These are phyloP conservation scores for Penicillium sp. DNA, from an alignment of 2,329 filamentous ascomycete genomes.

Conservation along the genomic window DNA sequence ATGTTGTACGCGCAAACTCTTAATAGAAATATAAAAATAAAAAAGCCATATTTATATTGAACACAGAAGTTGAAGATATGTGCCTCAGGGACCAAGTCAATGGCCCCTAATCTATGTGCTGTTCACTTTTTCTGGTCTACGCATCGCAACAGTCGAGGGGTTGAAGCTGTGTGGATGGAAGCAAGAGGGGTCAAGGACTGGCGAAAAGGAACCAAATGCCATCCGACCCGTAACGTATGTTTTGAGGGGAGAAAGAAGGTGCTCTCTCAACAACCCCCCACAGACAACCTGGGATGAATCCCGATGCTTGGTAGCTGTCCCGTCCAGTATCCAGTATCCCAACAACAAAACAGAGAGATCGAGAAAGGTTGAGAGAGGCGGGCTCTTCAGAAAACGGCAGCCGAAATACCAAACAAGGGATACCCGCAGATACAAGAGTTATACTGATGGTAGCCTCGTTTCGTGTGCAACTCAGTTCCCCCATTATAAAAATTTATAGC, in stretches of 20 bases:
- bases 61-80: slow-evolving; percentile 20
- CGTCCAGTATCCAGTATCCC: slow-evolving; percentile 6
- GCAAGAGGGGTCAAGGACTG: slow-evolving; percentile 25
- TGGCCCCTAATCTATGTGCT: slow-evolving; percentile 21
- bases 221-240: slow-evolving; percentile 27
- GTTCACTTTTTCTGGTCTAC: slow-evolving; percentile 30
- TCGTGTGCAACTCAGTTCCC: slow-evolving; percentile 5
- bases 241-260: slow-evolving; percentile 7
- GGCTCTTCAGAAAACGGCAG: slow-evolving; percentile 1
- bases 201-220: slow-evolving; percentile 34
- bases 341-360: slow-evolving; percentile 10
- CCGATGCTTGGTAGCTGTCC: slow-evolving; percentile 10
- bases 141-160: slow-evolving; percentile 21
- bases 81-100: slow-evolving; percentile 18
- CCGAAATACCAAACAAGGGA: background rate
- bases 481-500: slow-evolving; percentile 22
- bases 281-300: slow-evolving; percentile 10
- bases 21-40: background rate
- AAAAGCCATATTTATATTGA: slow-evolving; percentile 16
- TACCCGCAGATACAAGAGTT: background rate
- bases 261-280: slow-evolving; percentile 3
- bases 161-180: slow-evolving; percentile 14
- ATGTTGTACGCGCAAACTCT: background rate
- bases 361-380: background rate
- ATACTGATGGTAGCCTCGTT: background rate